A percentile compares a stretch with the other conserved stretches of the same genome.
Evolutionary conservation across 2,329 filamentous ascomycete genomes (phyloP).

Genomic region (Alternaria ethzedia): DNA sequence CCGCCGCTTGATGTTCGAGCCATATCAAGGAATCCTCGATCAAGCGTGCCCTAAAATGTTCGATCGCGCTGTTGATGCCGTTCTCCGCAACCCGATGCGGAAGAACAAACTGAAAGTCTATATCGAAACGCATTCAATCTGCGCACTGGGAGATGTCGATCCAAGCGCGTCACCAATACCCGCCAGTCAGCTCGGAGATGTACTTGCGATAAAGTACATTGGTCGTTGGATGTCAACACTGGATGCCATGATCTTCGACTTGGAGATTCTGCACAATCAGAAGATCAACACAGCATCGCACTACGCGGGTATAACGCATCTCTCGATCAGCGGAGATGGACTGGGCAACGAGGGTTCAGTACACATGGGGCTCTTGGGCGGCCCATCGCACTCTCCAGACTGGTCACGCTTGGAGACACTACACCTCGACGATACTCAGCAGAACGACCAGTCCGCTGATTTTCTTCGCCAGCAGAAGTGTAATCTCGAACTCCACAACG

Average conservation of each 20-base stretch:
- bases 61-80: neutral
- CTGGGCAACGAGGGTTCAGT: neutral
- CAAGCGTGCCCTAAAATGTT: neutral
- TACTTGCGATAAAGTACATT: neutral
- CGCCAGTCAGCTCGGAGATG: neutral
- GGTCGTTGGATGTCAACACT: neutral
- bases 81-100: neutral
- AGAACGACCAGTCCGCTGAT: neutral
- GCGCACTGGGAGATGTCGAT: neutral
- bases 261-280: neutral
- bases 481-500: neutral
- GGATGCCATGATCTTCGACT: neutral
- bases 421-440: neutral
- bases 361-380: neutral
- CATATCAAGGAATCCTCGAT: neutral
- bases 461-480: neutral
- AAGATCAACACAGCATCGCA: neutral
- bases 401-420: neutral
- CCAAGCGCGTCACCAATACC: neutral
- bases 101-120: neutral
- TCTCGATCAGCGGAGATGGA: neutral
- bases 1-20: neutral
- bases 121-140: neutral
- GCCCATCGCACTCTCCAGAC: neutral
- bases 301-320: neutral